phyloP scores from a whole-genome alignment of 768 basidiomycete genomes.

The Hericium alpestre region DNA sequence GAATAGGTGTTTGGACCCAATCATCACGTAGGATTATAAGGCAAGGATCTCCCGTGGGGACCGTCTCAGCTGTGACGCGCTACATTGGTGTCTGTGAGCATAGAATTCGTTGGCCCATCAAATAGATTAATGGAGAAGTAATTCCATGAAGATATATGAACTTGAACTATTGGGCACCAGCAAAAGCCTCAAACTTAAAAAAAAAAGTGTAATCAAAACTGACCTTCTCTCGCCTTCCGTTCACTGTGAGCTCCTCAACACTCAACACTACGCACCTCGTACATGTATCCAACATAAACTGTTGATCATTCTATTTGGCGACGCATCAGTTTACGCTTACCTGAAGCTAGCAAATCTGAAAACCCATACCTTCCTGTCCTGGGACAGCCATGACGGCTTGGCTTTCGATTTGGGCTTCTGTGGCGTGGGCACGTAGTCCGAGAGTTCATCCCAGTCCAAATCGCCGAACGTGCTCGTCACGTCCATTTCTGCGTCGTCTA shows the following conservation, averaged over 20 bases:
- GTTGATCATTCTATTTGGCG: too few relatives aligned
- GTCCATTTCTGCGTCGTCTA: neutral
- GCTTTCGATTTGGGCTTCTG: conserved; percentile 3
- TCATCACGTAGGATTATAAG: conserved; percentile 63
- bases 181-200: too few relatives aligned
- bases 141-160: too few relatives aligned
- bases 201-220: neutral
- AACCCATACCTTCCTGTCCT: neutral
- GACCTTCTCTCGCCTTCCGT: conserved; percentile 8
- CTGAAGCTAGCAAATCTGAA: neutral
- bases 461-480: conserved; percentile 3
- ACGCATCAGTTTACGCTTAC: too few relatives aligned
- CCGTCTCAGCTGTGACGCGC: conserved; percentile 41
- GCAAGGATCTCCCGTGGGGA: conserved; percentile 28
- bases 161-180: too few relatives aligned
- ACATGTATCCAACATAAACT: neutral
- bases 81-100: conserved; percentile 15
- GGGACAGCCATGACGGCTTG: too few relatives aligned
- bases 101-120: too few relatives aligned
- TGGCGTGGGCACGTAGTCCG: conserved; percentile 14
- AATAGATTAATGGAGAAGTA: too few relatives aligned
- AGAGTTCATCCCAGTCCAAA: conserved; percentile 14
- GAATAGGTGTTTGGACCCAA: conserved; percentile 60
- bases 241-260: conserved; percentile 2
- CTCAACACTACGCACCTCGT: conserved; percentile 4